phyloP scores from a whole-genome alignment of 2,329 filamentous ascomycete genomes.

The Neonectria sp. region DNA sequence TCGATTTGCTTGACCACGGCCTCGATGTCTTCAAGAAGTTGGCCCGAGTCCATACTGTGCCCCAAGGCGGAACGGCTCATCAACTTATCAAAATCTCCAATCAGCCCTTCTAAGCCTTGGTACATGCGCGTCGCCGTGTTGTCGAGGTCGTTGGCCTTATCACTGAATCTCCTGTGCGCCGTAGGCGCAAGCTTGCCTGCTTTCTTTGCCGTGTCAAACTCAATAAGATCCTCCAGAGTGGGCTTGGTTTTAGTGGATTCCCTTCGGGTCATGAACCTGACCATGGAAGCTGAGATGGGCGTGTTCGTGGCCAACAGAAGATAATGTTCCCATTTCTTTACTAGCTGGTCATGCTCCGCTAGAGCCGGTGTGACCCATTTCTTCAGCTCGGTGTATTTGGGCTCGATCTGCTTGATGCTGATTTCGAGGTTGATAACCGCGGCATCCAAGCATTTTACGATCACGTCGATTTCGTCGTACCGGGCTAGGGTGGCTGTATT shows the following conservation, averaged over 20 bases:
- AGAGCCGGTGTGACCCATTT: conserved; percentile 79
- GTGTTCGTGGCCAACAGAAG: conserved; percentile 76
- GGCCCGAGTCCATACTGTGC: conserved; percentile 74
- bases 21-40: conserved; percentile 87
- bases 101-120: conserved; percentile 72
- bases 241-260: conserved; percentile 63
- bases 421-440: conserved; percentile 88
- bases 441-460: conserved; percentile 85
- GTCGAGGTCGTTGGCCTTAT: conserved; percentile 73
- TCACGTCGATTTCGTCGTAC: conserved; percentile 81
- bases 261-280: conserved; percentile 72
- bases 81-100: conserved; percentile 74
- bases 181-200: conserved; percentile 77
- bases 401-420: conserved; percentile 79
- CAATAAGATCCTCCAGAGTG: conserved; percentile 82
- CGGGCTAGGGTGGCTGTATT: conserved; percentile 74
- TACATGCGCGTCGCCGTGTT: conserved; percentile 73
- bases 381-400: conserved; percentile 79
- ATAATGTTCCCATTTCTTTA: conserved; percentile 78
- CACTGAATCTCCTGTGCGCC: conserved; percentile 72
- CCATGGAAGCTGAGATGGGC: conserved; percentile 76
- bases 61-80: conserved; percentile 68
- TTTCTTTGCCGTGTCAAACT: conserved; percentile 79
- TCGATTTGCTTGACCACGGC: conserved; percentile 89
- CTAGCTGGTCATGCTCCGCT: conserved; percentile 76